Conservation (phyloP, 2,329 filamentous ascomycete genomes). For the Dactylellina sp. region DNA sequence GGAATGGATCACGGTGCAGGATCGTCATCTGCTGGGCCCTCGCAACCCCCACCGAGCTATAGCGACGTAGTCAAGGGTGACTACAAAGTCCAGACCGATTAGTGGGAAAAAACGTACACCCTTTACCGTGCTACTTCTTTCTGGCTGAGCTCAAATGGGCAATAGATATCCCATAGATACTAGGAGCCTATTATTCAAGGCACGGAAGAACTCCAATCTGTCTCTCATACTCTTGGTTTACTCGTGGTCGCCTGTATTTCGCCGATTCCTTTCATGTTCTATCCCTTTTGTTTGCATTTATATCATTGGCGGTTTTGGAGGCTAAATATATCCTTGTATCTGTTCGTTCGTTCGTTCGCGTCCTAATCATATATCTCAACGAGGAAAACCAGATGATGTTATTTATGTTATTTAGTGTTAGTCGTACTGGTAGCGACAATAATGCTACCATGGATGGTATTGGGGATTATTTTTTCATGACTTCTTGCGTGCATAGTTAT, state of each 20-base stretch:
- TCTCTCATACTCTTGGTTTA: too few relatives aligned
- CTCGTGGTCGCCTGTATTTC: too few relatives aligned
- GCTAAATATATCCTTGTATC: neutral
- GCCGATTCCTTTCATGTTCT: neutral
- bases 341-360: neutral
- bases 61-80: constrained; percentile 90
- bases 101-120: constrained; percentile 15
- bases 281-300: neutral
- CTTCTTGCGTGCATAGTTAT: neutral
- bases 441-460: neutral
- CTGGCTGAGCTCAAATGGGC: too few relatives aligned
- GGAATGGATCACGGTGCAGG: constrained; percentile 64
- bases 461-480: too few relatives aligned
- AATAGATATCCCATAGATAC: too few relatives aligned
- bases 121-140: too few relatives aligned
- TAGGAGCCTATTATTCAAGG: too few relatives aligned
- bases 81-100: constrained; percentile 81
- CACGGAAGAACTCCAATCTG: too few relatives aligned
- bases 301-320: neutral
- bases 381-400: too few relatives aligned
- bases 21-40: constrained; percentile 39
- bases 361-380: too few relatives aligned
- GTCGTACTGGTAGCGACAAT: neutral
- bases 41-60: constrained; percentile 79
- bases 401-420: too few relatives aligned